phyloP scores from a whole-genome alignment of 352 stramenopile species.

The Globisporangium acanthophoron region DNA sequence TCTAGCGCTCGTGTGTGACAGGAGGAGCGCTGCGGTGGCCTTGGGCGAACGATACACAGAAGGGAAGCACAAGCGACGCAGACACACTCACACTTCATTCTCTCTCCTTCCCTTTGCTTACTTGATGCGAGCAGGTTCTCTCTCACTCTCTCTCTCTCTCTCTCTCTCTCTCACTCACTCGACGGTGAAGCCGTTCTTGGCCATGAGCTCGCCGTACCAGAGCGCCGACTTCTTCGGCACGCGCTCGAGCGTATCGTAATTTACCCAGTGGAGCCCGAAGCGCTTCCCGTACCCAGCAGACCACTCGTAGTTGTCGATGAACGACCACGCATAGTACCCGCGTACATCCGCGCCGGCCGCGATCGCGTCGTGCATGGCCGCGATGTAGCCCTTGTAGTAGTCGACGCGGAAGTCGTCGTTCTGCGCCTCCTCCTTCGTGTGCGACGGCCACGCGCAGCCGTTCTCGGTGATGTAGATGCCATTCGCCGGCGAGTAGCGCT shows the following conservation, averaged over 20 bases:
- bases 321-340: slow-evolving; percentile 90
- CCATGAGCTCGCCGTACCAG: slow-evolving; percentile 47
- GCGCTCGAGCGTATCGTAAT: slow-evolving; percentile 56
- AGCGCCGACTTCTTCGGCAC: slow-evolving; percentile 52
- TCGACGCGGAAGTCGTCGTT: slow-evolving; percentile 75
- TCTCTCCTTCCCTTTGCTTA: no score
- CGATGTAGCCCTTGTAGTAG: slow-evolving; percentile 84
- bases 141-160: not conserved
- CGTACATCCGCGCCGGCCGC: slow-evolving; percentile 49
- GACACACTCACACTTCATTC: no score
- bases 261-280: slow-evolving; percentile 50
- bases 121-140: no score
- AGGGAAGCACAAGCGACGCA: no score
- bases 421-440: slow-evolving; percentile 63
- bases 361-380: slow-evolving; percentile 51
- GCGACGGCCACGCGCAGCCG: slow-evolving; percentile 55
- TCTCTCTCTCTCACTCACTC: not conserved
- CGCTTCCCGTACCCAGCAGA: slow-evolving; percentile 51
- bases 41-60: no score
- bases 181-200: slow-evolving; percentile 32
- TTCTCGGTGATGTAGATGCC: slow-evolving; percentile 93
- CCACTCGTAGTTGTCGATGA: slow-evolving; percentile 94
- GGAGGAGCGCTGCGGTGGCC: no score
- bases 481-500: slow-evolving; percentile 70
- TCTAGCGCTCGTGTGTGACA: no score